phyloP scores from a whole-genome alignment of 2,329 filamentous ascomycete genomes.

The Sordariomycetes sp. region DNA sequence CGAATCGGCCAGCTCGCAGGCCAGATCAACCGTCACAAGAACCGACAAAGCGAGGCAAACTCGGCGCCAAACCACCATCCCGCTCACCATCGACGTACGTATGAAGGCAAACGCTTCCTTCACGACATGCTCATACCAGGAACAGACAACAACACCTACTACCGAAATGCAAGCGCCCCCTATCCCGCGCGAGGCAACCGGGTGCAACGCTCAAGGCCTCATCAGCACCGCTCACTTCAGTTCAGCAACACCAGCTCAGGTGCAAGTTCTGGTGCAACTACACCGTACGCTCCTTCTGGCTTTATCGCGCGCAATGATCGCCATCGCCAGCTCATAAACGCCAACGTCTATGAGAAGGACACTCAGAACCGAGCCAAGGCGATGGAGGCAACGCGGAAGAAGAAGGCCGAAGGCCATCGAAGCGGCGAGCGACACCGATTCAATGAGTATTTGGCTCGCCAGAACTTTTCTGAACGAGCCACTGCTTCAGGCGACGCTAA shows the following conservation, averaged over 20 bases:
- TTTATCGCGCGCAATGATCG: constrained; percentile 70
- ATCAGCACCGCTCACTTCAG: constrained; percentile 51
- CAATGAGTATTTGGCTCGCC: constrained; percentile 21
- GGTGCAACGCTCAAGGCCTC: constrained; percentile 23
- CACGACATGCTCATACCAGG: background rate
- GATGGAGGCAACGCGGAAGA: constrained; percentile 59
- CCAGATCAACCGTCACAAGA: constrained; percentile 74
- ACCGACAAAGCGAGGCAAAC: constrained; percentile 37
- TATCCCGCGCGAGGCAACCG: constrained; percentile 25
- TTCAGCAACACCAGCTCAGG: constrained; percentile 39
- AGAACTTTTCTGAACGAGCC: no score
- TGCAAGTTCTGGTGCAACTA: constrained; percentile 20
- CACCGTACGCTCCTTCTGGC: constrained; percentile 17
- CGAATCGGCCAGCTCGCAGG: constrained; percentile 51
- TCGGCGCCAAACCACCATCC: constrained; percentile 11
- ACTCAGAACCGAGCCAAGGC: constrained; percentile 58
- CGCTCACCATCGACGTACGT: constrained; percentile 26
- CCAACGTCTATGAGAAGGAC: constrained; percentile 67
- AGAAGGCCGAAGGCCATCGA: constrained; percentile 44
- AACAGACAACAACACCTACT: constrained; percentile 17
- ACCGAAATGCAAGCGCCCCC: constrained; percentile 20
- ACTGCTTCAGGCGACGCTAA: constrained; percentile 11
- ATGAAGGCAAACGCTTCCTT: no score
- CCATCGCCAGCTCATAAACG: constrained; percentile 77
- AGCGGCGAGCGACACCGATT: constrained; percentile 52